Evolutionary conservation across 1,284 basidiomycete species (phyloP).

Genomic region (Apiotrichum domesticum): DNA sequence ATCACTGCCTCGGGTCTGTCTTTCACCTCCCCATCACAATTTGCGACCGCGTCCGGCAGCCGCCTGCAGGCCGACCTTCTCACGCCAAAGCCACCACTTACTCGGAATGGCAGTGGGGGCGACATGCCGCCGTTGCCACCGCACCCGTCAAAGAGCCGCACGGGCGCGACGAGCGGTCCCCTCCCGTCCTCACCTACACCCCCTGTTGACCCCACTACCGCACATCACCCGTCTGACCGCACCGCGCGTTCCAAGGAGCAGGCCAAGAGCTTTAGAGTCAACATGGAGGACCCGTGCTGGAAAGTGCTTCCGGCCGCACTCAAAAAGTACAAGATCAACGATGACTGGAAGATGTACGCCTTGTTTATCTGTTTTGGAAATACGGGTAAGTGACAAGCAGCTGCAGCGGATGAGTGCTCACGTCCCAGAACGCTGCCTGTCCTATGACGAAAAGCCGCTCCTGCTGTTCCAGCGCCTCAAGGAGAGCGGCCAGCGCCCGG

Average conservation of each 20-base stretch:
- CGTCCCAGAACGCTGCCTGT: slow-evolving; percentile 76
- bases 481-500: slow-evolving; percentile 92
- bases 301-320: slow-evolving; percentile 95
- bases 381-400: slow-evolving; percentile 56
- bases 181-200: slow-evolving; percentile 14
- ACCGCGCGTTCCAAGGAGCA: slow-evolving; percentile 27
- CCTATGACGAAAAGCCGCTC: slow-evolving; percentile 96
- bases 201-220: slow-evolving; percentile 8
- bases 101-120: neutral
- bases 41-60: neutral
- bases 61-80: neutral
- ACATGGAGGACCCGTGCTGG: slow-evolving; percentile 94
- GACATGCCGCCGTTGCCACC: neutral
- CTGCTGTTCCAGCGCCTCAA: slow-evolving; percentile 95
- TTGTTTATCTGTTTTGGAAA: slow-evolving; percentile 98
- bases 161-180: slow-evolving; percentile 6
- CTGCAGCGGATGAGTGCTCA: neutral
- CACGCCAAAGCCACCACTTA: neutral
- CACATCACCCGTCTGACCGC: slow-evolving; percentile 14
- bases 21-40: slow-evolving; percentile 1
- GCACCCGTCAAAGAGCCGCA: neutral
- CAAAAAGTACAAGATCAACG: slow-evolving; percentile 98
- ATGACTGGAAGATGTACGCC: slow-evolving; percentile 97
- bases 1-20: slow-evolving; percentile 2
- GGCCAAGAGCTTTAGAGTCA: slow-evolving; percentile 53